A percentile compares a stretch with the other conserved stretches of the same genome.
phyloP scores from a whole-genome alignment of 2,329 filamentous ascomycete genomes.

The Aureobasidium leucospermi region DNA sequence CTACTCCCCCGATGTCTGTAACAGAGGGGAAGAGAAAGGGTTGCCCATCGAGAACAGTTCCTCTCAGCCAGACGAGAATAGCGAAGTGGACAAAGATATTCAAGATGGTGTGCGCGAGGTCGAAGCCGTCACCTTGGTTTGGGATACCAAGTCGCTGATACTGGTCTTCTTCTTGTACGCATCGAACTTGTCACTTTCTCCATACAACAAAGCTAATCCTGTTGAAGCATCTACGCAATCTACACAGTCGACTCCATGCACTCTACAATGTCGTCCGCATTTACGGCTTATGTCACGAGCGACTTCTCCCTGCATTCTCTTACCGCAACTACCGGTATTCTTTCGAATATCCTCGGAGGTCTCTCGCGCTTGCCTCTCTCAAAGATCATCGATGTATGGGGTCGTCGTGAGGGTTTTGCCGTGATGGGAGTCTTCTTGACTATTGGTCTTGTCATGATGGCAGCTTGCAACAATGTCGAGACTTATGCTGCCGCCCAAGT shows the following conservation, averaged over 20 bases:
- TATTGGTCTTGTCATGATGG: conserved; percentile 57
- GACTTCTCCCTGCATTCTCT: conserved; percentile 48
- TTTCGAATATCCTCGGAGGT: conserved; percentile 49
- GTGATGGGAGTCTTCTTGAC: conserved; percentile 46
- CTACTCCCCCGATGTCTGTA: too few relatives aligned
- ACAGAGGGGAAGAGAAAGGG: too few relatives aligned
- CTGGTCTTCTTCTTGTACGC: conserved; percentile 28
- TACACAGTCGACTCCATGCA: conserved; percentile 41
- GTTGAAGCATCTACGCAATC: conserved; percentile 37
- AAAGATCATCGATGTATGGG: conserved; percentile 61
- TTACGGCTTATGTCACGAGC: conserved; percentile 41
- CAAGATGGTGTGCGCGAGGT: conserved; percentile 29
- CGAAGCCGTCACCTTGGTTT: conserved; percentile 31
- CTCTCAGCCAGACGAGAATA: too few relatives aligned
- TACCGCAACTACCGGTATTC: conserved; percentile 47
- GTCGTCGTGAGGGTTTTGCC: conserved; percentile 55
- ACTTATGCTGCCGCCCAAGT: conserved; percentile 59
- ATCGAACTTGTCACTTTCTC: not conserved
- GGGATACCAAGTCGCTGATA: conserved; percentile 27
- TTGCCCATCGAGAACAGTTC: too few relatives aligned
- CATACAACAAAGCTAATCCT: not conserved
- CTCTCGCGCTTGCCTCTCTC: conserved; percentile 59
- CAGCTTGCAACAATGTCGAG: conserved; percentile 51
- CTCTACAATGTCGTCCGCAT: conserved; percentile 34
- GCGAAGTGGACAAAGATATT: conserved; percentile 21